Conservation (phyloP, 768 basidiomycete genomes). For the Suillus tomentosus region DNA sequence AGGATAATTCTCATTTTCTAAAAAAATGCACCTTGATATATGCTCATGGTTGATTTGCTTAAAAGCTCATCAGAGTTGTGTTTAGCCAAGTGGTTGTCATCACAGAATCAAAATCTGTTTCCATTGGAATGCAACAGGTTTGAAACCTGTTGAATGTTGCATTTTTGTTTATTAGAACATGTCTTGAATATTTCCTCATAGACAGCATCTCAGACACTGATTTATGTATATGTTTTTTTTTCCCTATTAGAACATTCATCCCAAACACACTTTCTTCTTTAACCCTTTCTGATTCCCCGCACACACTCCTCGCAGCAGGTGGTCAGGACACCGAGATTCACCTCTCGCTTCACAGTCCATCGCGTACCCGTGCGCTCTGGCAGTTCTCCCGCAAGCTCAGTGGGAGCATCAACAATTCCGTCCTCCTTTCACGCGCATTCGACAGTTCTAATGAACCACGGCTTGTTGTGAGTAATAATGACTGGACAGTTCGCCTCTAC, state of each 20-base stretch:
- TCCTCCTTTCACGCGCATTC: constrained; percentile 57
- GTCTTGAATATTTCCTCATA: too few relatives aligned
- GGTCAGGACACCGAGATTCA: constrained; percentile 75
- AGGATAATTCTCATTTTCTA: too few relatives aligned
- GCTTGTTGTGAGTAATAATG: constrained; percentile 85
- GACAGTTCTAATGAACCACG: constrained; percentile 74
- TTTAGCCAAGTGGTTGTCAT: too few relatives aligned
- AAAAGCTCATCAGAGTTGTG: too few relatives aligned
- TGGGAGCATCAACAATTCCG: constrained; percentile 84
- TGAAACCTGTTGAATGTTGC: too few relatives aligned
- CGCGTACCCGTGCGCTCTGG: constrained; percentile 42
- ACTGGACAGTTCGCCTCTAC: constrained; percentile 78
- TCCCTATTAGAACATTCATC: constrained; percentile 37
- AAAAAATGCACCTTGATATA: too few relatives aligned
- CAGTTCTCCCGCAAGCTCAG: constrained; percentile 52
- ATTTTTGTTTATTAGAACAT: too few relatives aligned
- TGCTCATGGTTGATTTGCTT: too few relatives aligned
- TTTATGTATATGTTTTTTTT: too few relatives aligned
- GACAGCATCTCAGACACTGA: too few relatives aligned
- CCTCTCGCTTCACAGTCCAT: constrained; percentile 49
- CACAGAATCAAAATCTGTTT: too few relatives aligned
- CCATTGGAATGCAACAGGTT: too few relatives aligned
- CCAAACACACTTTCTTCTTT: constrained; percentile 68
- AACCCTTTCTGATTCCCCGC: constrained; percentile 41
- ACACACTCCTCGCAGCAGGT: constrained; percentile 72